These are phyloP conservation scores for Candida bentonensis DNA, from an alignment of 805 yeast genomes.

Conservation along the genomic window DNA sequence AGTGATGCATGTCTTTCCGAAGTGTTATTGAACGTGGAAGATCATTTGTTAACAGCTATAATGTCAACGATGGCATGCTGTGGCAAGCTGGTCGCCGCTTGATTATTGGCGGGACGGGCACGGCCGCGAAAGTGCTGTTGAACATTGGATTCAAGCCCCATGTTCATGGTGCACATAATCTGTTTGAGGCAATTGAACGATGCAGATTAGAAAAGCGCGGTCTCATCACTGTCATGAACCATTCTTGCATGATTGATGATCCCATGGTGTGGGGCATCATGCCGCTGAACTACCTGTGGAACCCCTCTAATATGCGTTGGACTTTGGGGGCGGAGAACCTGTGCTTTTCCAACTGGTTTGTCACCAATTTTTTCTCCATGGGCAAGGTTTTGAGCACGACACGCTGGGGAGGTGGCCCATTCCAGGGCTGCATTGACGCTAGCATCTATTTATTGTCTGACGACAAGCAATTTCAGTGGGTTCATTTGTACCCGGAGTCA, in stretches of 20 bases:
- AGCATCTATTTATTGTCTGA: conserved; percentile 55
- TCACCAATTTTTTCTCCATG: conserved; percentile 49
- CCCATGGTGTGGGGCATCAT: conserved; percentile 81
- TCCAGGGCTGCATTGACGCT: conserved; percentile 82
- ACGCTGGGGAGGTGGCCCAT: conserved; percentile 86
- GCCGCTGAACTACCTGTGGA: conserved; percentile 53
- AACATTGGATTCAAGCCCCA: conserved; percentile 50
- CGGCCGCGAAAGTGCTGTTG: conserved; percentile 47
- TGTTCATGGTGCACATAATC: conserved; percentile 44
- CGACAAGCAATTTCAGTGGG: conserved; percentile 37
- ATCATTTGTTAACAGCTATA: neutral
- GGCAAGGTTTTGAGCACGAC: conserved; percentile 84
- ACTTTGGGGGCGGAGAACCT: conserved; percentile 87
- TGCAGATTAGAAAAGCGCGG: conserved; percentile 60
- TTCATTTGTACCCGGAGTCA: conserved; percentile 92
- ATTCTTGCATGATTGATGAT: conserved; percentile 61
- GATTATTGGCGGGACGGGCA: conserved; percentile 53
- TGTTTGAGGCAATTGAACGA: conserved; percentile 49
- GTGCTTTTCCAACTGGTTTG: conserved; percentile 38
- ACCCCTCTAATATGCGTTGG: conserved; percentile 70
- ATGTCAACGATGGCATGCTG: conserved; percentile 11
- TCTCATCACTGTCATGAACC: conserved; percentile 78
- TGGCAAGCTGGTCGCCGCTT: conserved; percentile 63
- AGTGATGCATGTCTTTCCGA: neutral
- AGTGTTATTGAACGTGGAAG: neutral